Evolutionary conservation across 2,329 filamentous ascomycete genomes (phyloP), one percentile per base, ranked within the genome.

Genomic region (Claviceps spartinae): DNA sequence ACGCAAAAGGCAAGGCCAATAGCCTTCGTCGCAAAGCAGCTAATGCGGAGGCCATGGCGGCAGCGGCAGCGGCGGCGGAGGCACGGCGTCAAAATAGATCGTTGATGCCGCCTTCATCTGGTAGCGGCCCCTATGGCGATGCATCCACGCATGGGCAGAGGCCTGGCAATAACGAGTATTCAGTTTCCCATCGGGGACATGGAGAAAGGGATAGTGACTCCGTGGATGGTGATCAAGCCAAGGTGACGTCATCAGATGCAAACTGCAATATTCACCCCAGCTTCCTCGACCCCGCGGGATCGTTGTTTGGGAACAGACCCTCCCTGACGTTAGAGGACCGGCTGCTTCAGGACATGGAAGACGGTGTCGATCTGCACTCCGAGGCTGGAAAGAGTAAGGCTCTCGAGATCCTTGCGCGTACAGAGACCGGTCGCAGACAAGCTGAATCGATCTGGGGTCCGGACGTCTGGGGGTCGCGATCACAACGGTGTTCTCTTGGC

Each of bases 1-100:
- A 86, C 58, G 78, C 90, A 55, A 83, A 87, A 57, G 81, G 86
- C 4, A 95, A 95, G 64, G 82, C 83, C 0, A 82, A 85, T 56
- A 82, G 78, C 56, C 68, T 83, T 5, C 86, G 87, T 56, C 81
- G 86, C 26, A 90, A 90, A 65, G 81, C 82, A 4, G 71, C 81
- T 48, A 78, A 78, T 49, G 76, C 76, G 2, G 76, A 79, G 52
- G 74, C 74, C 0, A 74, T 74, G 0, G 71, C 73, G 0, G 68
- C 68, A 0, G 74, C 74, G 0, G 74, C 74, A 0, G 71, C 73
- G 0, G 24, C 14, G 5, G 68, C 68, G 0, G 51, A 51, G 11
- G 56, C 59, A n/a, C 58, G 61, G 8, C 47, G 53, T 30, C 38
- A 56, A 8, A 36, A 56, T 5, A 57, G 57, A 5, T 43, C 59